These are phyloP conservation scores for Hypoxylon sp. DNA, from an alignment of 2,329 filamentous ascomycete species.

Conservation along the genomic window DNA sequence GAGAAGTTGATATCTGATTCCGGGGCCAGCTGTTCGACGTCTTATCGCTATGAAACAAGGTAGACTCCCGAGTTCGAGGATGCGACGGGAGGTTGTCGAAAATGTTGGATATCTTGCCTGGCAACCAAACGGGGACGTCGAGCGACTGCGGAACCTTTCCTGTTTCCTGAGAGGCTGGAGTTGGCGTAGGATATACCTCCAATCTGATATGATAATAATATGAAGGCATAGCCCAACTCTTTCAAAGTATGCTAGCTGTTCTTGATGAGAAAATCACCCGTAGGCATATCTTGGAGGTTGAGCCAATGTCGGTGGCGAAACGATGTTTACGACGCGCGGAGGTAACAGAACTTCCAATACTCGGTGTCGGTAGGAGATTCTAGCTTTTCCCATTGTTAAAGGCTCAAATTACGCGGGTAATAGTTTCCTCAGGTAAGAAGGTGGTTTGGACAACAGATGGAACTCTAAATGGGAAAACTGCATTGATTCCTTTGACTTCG, in stretches of 20 bases:
- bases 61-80: conserved; percentile 47
- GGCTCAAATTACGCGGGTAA: conserved; percentile 13
- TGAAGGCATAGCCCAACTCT: conserved; percentile 64
- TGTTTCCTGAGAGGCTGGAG: conserved; percentile 48
- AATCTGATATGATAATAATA: conserved; percentile 76
- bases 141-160: conserved; percentile 26
- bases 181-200: conserved; percentile 69
- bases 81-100: conserved; percentile 69
- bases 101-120: conserved; percentile 61
- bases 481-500: conserved; percentile 23
- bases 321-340: conserved; percentile 33
- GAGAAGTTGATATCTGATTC: conserved; percentile 34
- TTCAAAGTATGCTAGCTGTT: conserved; percentile 11
- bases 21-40: conserved; percentile 25
- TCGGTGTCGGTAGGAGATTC: conserved; percentile 15
- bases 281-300: conserved; percentile 28
- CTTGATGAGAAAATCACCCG: conserved; percentile 23
- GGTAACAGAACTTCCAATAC: conserved; percentile 42
- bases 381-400: conserved; percentile 38
- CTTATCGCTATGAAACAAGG: conserved; percentile 20
- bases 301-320: conserved; percentile 27
- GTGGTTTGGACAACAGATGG: neutral
- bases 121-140: conserved; percentile 62
- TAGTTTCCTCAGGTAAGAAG: conserved; percentile 1
- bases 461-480: conserved; percentile 10